Percentiles rank a stretch among this genome's conserved stretches.
These are phyloP conservation scores for Petunia axillaris DNA, from an alignment of 257 asterid species.

Conservation along the genomic window DNA sequence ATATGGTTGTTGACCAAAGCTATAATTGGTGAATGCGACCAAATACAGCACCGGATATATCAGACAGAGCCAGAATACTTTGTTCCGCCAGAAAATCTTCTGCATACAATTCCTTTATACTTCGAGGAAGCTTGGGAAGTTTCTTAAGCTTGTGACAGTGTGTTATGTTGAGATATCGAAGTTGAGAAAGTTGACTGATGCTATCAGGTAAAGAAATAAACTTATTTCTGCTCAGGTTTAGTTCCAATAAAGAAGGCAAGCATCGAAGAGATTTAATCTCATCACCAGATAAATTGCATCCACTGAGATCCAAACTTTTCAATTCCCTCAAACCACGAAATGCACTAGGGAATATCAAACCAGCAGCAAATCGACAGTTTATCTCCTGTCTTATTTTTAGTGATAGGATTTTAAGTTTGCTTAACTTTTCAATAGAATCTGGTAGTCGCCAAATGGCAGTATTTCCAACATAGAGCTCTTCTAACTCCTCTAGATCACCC, in stretches of 20 bases:
- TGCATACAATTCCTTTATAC: conserved; percentile 11
- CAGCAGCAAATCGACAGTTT: neutral
- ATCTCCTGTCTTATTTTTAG: neutral
- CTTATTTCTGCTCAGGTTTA: conserved; percentile 21
- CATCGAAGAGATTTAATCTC: neutral
- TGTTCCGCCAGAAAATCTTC: conserved; percentile 1
- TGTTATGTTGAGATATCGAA: neutral
- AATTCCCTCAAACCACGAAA: neutral
- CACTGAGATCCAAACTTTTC: conserved; percentile 21
- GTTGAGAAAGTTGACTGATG: neutral
- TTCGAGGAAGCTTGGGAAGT: conserved; percentile 13
- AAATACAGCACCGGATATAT: neutral
- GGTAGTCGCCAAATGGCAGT: neutral
- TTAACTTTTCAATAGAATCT: neutral
- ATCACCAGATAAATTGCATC: neutral
- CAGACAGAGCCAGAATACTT: neutral
- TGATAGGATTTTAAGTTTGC: conserved; percentile 9
- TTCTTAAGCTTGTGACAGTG: neutral
- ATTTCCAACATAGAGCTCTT: neutral
- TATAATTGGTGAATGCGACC: conserved; percentile 18
- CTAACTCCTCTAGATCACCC: conserved; percentile 1
- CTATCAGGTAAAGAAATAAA: conserved; percentile 10
- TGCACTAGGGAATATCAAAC: neutral
- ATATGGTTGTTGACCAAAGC: neutral
- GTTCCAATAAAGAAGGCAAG: neutral